phyloP scores from a whole-genome alignment of 192 early-diverging fungal genomes.

The Backusella mclennaniae region DNA sequence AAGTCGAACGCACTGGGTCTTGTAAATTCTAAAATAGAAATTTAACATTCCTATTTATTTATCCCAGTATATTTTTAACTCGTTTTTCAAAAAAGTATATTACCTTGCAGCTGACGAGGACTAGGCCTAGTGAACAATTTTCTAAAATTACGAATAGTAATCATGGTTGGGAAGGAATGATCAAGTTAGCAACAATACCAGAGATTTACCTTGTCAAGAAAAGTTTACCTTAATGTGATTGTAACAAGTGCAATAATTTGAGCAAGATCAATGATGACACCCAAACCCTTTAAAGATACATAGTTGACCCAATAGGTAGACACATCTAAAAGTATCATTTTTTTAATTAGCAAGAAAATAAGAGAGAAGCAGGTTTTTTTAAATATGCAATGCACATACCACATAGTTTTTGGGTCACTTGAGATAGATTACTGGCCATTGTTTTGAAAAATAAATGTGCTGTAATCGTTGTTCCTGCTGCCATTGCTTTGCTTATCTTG shows the following conservation, averaged over 20 bases:
- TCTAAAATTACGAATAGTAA: constrained; percentile 28
- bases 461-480: neutral
- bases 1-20: constrained; percentile 72
- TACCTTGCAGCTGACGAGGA: constrained; percentile 61
- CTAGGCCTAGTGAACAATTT: constrained; percentile 61
- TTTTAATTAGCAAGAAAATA: neutral
- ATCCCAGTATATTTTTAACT: neutral
- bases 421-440: constrained; percentile 13
- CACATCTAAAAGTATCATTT: constrained; percentile 32
- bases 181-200: neutral
- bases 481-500: constrained; percentile 10
- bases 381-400: constrained; percentile 12
- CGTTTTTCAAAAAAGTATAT: neutral
- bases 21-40: constrained; percentile 44
- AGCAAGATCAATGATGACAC: constrained; percentile 66
- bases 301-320: constrained; percentile 78
- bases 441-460: constrained; percentile 10
- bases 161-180: neutral
- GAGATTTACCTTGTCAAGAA: neutral
- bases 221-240: constrained; percentile 29
- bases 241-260: constrained; percentile 60
- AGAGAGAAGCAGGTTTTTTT: neutral
- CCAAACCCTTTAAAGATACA: constrained; percentile 62
- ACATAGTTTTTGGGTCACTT: constrained; percentile 18
- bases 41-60: neutral